A percentile compares a stretch with the other conserved stretches of the same genome.
Conservation (phyloP, 2,329 filamentous ascomycete genomes). For the Teratosphaeria destructans region DNA sequence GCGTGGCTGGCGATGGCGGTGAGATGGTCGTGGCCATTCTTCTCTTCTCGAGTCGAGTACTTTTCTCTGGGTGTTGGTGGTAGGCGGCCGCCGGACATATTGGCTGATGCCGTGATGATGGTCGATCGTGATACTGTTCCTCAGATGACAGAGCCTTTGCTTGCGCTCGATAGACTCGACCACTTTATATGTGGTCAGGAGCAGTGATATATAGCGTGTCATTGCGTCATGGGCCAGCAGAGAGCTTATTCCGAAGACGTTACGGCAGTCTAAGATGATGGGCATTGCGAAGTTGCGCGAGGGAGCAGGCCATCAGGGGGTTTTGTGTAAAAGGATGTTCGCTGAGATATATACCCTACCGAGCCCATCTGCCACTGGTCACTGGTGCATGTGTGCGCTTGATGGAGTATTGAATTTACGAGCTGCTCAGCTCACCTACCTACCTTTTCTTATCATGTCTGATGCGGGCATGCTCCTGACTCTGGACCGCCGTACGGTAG, state of each 20-base stretch:
- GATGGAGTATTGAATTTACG: too few relatives aligned
- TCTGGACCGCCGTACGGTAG: too few relatives aligned
- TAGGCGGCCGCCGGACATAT: not conserved
- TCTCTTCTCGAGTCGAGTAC: constrained; percentile 1
- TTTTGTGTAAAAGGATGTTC: too few relatives aligned
- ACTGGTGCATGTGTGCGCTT: too few relatives aligned
- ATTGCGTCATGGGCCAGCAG: not conserved
- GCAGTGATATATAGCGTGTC: not conserved
- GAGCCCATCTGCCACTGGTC: too few relatives aligned
- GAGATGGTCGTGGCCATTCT: constrained; percentile 5
- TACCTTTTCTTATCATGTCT: too few relatives aligned
- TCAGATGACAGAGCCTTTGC: not conserved
- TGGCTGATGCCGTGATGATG: not conserved
- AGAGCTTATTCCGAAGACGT: not conserved
- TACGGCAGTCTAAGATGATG: not conserved
- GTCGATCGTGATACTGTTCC: not conserved
- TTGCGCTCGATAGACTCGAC: not conserved
- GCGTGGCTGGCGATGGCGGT: not conserved
- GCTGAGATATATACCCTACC: too few relatives aligned
- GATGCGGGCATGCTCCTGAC: too few relatives aligned
- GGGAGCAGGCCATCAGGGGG: too few relatives aligned
- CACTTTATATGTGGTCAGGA: not conserved
- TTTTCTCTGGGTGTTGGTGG: constrained; percentile 4
- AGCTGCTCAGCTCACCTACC: too few relatives aligned
- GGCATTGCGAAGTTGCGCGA: too few relatives aligned